A percentile compares a stretch with the other conserved stretches of the same genome.
phyloP scores from a whole-genome alignment of 352 stramenopile species.

The Phytophthora capsici region DNA sequence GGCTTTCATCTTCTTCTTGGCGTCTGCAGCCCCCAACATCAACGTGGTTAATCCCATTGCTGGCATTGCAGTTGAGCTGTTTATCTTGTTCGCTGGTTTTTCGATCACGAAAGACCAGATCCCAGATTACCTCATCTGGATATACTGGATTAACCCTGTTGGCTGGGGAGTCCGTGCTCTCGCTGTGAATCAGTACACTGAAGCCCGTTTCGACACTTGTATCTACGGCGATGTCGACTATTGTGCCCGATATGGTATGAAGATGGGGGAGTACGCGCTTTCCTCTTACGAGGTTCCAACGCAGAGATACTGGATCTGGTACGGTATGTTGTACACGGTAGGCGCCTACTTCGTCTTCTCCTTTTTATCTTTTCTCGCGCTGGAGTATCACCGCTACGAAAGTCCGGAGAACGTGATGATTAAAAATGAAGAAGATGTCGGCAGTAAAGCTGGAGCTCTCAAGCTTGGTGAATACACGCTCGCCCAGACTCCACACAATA shows the following conservation, averaged over 20 bases:
- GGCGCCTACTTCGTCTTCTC: constrained; percentile 18
- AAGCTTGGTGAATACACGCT: constrained; percentile 11
- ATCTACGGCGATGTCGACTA: constrained; percentile 39
- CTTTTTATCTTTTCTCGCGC: constrained; percentile 16
- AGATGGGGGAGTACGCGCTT: constrained; percentile 25
- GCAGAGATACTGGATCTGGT: constrained; percentile 29
- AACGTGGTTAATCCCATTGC: constrained; percentile 19
- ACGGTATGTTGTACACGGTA: constrained; percentile 12
- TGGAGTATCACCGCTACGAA: constrained; percentile 28
- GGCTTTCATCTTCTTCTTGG: constrained; percentile 30
- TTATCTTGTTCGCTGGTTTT: constrained; percentile 25
- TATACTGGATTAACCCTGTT: constrained; percentile 32
- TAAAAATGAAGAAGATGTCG: not conserved
- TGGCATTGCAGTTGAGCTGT: constrained; percentile 3
- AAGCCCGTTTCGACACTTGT: constrained; percentile 29
- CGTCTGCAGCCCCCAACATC: constrained; percentile 15
- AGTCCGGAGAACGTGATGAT: constrained; percentile 14
- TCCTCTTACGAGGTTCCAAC: constrained; percentile 25
- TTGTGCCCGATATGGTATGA: constrained; percentile 27
- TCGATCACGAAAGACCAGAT: constrained; percentile 30
- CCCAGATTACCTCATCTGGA: constrained; percentile 25
- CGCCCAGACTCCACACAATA: constrained; percentile 4
- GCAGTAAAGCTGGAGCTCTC: not conserved
- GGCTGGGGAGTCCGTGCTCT: constrained; percentile 25
- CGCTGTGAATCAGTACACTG: constrained; percentile 35